Evolutionary conservation across 2,329 filamentous ascomycete species (phyloP).

Genomic region (Fusarium haematococcum): DNA sequence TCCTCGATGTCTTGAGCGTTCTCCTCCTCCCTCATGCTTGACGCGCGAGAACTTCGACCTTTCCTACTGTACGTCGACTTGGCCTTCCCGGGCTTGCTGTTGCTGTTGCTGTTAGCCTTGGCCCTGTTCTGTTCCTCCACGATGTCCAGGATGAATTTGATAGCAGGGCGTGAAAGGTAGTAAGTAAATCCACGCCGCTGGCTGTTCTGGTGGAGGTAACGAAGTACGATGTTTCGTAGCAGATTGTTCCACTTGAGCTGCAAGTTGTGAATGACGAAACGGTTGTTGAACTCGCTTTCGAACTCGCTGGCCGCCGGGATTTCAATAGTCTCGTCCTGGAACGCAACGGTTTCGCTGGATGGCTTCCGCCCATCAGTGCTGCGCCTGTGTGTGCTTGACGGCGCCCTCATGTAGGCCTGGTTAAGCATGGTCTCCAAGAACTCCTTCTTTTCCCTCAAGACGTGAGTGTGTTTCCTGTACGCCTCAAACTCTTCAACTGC

Average conservation of each 20-base stretch:
- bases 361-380: conserved; percentile 43
- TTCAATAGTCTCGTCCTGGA: conserved; percentile 72
- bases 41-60: conserved; percentile 53
- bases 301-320: conserved; percentile 82
- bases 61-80: conserved; percentile 45
- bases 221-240: conserved; percentile 92
- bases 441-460: conserved; percentile 68
- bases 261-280: conserved; percentile 97
- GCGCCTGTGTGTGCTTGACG: conserved; percentile 44
- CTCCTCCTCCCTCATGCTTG: conserved; percentile 64
- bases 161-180: conserved; percentile 93
- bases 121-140: conserved; percentile 91
- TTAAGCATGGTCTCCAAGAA: conserved; percentile 70
- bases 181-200: conserved; percentile 97
- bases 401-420: conserved; percentile 58
- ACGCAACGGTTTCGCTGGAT: conserved; percentile 57
- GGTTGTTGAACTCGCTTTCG: conserved; percentile 95
- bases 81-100: conserved; percentile 46
- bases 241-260: conserved; percentile 99
- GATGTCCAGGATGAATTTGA: conserved; percentile 98
- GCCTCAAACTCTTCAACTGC: conserved; percentile 71
- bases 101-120: conserved; percentile 56
- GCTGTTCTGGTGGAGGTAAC: conserved; percentile 97
- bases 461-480: conserved; percentile 64
- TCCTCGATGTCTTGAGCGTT: conserved; percentile 78